Conservation (phyloP, 2,329 filamentous ascomycete species). For the Colletotrichum melonis region DNA sequence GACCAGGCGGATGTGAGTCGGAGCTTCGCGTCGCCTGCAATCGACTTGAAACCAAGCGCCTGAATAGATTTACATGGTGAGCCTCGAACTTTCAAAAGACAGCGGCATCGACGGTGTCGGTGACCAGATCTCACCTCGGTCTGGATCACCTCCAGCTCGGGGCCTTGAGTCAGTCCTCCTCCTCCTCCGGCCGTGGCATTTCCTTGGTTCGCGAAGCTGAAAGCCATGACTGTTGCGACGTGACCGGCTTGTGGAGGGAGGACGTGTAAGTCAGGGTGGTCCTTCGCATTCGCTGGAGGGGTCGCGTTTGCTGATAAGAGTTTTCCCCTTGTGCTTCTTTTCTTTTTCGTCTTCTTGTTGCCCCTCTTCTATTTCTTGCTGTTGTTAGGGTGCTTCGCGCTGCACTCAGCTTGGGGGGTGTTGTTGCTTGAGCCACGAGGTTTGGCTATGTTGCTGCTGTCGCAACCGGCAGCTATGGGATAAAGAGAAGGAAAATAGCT, state of each 20-base stretch:
- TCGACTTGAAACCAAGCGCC: constrained; percentile 84
- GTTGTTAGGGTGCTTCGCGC: background rate
- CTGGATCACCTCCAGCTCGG: constrained; percentile 80
- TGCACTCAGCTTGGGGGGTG: background rate
- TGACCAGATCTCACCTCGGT: constrained; percentile 73
- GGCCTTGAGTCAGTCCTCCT: constrained; percentile 59
- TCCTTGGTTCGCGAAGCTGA: constrained; percentile 66
- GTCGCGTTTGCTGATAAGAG: constrained; percentile 14
- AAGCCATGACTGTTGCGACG: constrained; percentile 68
- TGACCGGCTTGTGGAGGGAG: constrained; percentile 43
- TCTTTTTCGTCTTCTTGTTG: background rate
- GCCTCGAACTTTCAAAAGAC: constrained; percentile 7
- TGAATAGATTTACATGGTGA: constrained; percentile 43
- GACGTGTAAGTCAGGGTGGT: constrained; percentile 42
- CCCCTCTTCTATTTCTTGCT: background rate
- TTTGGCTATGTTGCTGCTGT: constrained; percentile 4
- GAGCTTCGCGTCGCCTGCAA: constrained; percentile 85
- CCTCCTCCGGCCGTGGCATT: constrained; percentile 56
- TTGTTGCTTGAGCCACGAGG: constrained; percentile 8
- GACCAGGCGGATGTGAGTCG: constrained; percentile 85
- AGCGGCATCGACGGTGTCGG: constrained; percentile 35
- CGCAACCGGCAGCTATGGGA: constrained; percentile 8
- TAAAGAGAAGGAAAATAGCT: background rate
- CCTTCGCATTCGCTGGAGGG: constrained; percentile 39
- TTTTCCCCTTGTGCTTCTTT: background rate